A percentile compares a stretch with the other conserved stretches of the same genome.
Conservation (phyloP, 2,329 filamentous ascomycete genomes). For the Alternaria viburni region DNA sequence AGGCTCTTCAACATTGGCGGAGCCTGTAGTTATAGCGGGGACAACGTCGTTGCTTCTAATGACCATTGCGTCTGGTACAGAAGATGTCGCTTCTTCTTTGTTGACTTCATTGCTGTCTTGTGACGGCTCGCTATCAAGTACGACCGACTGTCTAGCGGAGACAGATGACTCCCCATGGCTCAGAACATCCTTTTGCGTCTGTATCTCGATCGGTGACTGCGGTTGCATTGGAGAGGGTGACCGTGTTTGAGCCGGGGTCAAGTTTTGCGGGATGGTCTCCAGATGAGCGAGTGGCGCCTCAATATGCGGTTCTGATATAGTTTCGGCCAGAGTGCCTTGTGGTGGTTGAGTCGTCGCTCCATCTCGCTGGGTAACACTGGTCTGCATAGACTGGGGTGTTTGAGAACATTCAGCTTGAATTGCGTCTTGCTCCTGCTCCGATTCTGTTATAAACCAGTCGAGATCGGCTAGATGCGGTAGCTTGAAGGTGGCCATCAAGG, state of each 20-base stretch:
- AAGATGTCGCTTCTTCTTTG: background rate
- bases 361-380: background rate
- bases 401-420: background rate
- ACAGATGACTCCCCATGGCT: background rate
- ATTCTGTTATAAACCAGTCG: slow-evolving; percentile 41
- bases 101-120: background rate
- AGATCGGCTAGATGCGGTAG: slow-evolving; percentile 41
- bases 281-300: background rate
- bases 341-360: background rate
- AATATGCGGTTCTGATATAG: background rate
- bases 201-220: background rate
- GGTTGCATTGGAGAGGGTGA: background rate
- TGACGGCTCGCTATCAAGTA: background rate
- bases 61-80: background rate
- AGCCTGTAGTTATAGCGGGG: background rate
- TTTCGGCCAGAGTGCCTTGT: background rate
- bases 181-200: background rate
- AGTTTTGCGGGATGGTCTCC: background rate
- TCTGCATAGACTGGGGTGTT: background rate
- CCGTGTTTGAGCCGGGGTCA: background rate
- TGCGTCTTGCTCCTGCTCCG: background rate
- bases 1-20: background rate
- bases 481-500: slow-evolving; percentile 53
- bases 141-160: background rate
- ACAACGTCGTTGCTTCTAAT: background rate